Evolutionary conservation across 768 basidiomycete species (phyloP), one percentile per base, ranked within the genome.

Genomic region (Lactarius deliciosus): DNA sequence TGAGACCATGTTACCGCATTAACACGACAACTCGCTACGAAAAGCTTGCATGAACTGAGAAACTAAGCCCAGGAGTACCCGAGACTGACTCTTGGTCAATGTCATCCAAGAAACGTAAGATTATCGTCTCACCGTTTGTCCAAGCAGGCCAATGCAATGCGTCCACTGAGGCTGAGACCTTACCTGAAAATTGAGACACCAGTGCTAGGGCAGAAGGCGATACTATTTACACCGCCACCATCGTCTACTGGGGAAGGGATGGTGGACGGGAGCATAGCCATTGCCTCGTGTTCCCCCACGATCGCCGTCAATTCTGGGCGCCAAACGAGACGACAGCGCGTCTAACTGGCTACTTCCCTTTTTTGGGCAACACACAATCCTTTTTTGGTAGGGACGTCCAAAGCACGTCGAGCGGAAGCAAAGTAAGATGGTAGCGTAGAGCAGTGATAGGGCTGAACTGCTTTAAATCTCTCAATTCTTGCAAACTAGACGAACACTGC

Each of bases 291-390:
- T 64, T 41, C 11, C 16, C 61, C 61, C 30, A 28, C 13, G 8
- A 18, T 15, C 5, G 4, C 25, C 32, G n/a, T 18, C 38, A 50
- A 13, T 6, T 54, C 11, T 41, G n/a, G 22, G 57, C 61, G 65
- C 32, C n/a, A n/a, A 28, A 18, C 6, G 2, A 7, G 20, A 60
- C 57, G 66, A 59, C 57, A 34, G 32, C 0, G 62, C 62, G 66
- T 16, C 22, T 64, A 60, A 13, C 4, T 18, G 3, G 1, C 40
- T 15, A 64, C 28, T 68, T 45, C 25, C 66, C 58, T 64, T 64
- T 56, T 18, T 64, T 45, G 58, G 54, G 25, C 13, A 0, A 2
- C 2, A 20, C 2, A 22, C 18, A 7, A 50, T 11, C 53, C 66
- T 4, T 32, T 34, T 32, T 41, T 55, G 18, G 41, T 50, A 30